phyloP scores from a whole-genome alignment of 2,329 filamentous ascomycete species.

The Xylaria sp. region DNA sequence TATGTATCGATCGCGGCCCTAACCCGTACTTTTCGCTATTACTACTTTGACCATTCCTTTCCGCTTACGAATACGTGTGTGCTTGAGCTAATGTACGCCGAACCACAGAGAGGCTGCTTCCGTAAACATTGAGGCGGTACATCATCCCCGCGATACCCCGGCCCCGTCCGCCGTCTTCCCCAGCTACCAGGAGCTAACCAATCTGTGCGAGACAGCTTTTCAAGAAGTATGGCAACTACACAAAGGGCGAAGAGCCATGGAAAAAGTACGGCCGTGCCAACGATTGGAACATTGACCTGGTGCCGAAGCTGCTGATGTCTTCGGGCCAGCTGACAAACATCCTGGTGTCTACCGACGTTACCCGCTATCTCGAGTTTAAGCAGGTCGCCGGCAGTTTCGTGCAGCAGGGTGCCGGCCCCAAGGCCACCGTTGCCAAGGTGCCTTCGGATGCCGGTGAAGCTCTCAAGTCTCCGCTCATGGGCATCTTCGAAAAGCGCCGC shows the following conservation, averaged over 20 bases:
- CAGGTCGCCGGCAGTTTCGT: conserved; percentile 97
- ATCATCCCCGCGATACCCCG: conserved; percentile 42
- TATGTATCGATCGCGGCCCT: conserved; percentile 59
- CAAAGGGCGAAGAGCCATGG: conserved; percentile 87
- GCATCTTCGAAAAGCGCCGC: conserved; percentile 95
- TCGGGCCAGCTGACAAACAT: conserved; percentile 99
- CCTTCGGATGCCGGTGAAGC: conserved; percentile 93
- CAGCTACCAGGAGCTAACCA: conserved; percentile 34
- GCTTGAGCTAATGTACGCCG: conserved; percentile 41
- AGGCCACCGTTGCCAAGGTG: conserved; percentile 95
- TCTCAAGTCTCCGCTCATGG: conserved; percentile 92
- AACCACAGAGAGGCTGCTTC: conserved; percentile 85
- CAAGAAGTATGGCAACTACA: conserved; percentile 92
- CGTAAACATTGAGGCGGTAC: conserved; percentile 93
- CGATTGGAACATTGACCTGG: conserved; percentile 99
- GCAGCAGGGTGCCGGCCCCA: conserved; percentile 83
- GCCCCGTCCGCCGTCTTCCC: conserved; percentile 20
- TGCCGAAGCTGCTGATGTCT: conserved; percentile 98
- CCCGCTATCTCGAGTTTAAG: conserved; percentile 90
- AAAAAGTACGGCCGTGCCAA: conserved; percentile 96
- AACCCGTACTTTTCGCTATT: conserved; percentile 25
- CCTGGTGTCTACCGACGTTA: conserved; percentile 93
- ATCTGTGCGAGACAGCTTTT: conserved; percentile 68
- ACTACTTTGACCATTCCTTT: conserved; percentile 28
- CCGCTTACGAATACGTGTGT: conserved; percentile 43